Base-by-base conservation (phyloP, 805 yeast species). In the Nakazawaea ishiwadae region DNA sequence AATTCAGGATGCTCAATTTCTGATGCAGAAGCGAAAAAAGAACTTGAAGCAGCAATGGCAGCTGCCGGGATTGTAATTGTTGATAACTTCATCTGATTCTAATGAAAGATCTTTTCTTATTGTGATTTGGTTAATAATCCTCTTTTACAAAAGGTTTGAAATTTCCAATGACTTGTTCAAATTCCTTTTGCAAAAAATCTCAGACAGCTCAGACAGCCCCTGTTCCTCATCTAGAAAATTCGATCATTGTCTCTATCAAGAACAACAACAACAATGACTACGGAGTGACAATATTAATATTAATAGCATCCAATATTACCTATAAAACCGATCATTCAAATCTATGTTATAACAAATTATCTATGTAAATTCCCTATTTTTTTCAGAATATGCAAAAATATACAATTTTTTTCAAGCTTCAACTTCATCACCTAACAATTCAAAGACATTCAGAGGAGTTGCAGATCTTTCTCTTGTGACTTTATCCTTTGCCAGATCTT, bases 1-100 rank as follows among this genome's bases (percentile, higher is more conserved):
- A 59, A 69, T n/a, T 52, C 51, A 9, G 68, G 67, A 42, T 53
- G 65, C 30, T 51, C 54, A 35, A 53, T 49, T 2, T 48, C 51
- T 12, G 49, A 37, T 34, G 31, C 41, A 40, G 19, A 28, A 12
- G n/a, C 7, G 4, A 36, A 18, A 7, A 23, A 23, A 23, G 10
- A 23, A 10, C 26, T 23, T 23, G 28, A 9, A 21, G 27, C 26
- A 7, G 31, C 21, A 8, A 30, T 15, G 5, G 32, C 39, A 20
- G 38, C 41, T 4, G 40, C 40, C 32, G 31, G 40, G 26, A 40
- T 27, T 10, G 44, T 23, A 19, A 38, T 30, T 7, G 35, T n/a
- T 26, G 36, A 29, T 12, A 42, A 31, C 32, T 38, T 38, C 42
- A 42, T 42, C 15, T 8, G 16, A 8, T 3, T 4, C 10, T 14